phyloP scores from a whole-genome alignment of 78 protist genomes.

The Capsaspora owczarzaki region DNA sequence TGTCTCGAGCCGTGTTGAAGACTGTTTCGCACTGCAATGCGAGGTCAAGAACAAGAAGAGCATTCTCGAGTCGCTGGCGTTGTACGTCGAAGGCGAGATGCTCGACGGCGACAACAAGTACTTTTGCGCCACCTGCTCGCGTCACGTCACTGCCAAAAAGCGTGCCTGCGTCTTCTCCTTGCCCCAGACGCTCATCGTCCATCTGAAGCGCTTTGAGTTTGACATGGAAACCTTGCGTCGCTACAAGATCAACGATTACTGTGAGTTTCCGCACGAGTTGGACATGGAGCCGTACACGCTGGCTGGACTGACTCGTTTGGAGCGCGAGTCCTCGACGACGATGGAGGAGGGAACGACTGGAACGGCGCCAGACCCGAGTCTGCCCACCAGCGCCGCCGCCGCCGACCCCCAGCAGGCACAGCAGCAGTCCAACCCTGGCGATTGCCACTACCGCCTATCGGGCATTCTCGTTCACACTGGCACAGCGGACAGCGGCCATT shows the following conservation, averaged over 20 bases:
- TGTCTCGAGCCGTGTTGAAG: slow-evolving; percentile 1
- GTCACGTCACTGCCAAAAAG: slow-evolving; percentile 48
- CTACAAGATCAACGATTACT: slow-evolving; percentile 35
- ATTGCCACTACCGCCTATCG: slow-evolving; percentile 19
- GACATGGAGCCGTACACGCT: slow-evolving; percentile 57
- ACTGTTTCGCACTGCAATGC: slow-evolving; percentile 17
- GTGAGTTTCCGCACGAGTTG: slow-evolving; percentile 41
- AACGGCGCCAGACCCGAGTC: neutral
- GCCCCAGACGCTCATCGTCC: slow-evolving; percentile 59
- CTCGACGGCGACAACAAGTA: slow-evolving; percentile 87
- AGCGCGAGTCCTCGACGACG: neutral
- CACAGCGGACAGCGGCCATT: slow-evolving; percentile 75
- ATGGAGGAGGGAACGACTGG: neutral
- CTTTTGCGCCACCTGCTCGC: slow-evolving; percentile 45
- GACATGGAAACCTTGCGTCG: slow-evolving; percentile 43
- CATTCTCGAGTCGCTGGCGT: slow-evolving; percentile 56
- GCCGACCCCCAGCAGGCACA: neutral
- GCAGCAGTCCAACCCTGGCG: too few species aligned
- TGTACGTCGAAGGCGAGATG: slow-evolving; percentile 65
- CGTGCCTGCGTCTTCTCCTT: slow-evolving; percentile 54
- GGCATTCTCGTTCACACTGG: slow-evolving; percentile 80
- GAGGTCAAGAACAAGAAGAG: slow-evolving; percentile 63
- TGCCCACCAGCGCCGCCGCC: neutral
- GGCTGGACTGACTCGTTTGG: slow-evolving; percentile 11
- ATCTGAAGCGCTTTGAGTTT: slow-evolving; percentile 79